A percentile compares a stretch with the other conserved stretches of the same genome.
Evolutionary conservation across 2,329 filamentous ascomycete genomes (phyloP).

Genomic region (Esteya vermicola): DNA sequence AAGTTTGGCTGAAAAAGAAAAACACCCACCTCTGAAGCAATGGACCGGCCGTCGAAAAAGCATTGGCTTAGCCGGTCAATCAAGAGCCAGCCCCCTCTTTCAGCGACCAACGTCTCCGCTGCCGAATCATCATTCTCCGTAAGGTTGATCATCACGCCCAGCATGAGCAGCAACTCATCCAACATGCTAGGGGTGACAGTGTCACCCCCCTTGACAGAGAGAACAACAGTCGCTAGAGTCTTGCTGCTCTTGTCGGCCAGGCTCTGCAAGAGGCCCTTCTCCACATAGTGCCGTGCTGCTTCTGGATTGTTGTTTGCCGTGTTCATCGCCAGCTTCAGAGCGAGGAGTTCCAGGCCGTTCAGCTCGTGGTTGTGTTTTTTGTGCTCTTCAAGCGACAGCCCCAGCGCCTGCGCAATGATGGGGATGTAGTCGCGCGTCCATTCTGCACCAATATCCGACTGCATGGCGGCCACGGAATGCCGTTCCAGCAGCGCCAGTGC

Average conservation of each 20-base stretch:
- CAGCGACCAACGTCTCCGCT: conserved; percentile 27
- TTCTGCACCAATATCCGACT: conserved; percentile 23
- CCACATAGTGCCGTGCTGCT: conserved; percentile 55
- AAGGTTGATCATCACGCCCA: conserved; percentile 79
- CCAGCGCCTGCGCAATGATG: conserved; percentile 33
- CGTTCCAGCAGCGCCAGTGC: conserved; percentile 36
- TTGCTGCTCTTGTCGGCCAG: conserved; percentile 35
- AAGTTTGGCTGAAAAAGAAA: no score
- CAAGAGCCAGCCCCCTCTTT: conserved; percentile 18
- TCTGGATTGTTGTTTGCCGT: conserved; percentile 66
- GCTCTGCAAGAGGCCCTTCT: conserved; percentile 36
- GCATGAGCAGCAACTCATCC: conserved; percentile 60
- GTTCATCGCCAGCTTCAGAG: conserved; percentile 65
- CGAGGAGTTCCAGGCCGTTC: conserved; percentile 28
- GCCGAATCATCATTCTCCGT: conserved; percentile 61
- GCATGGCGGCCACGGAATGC: conserved; percentile 33
- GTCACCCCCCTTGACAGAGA: conserved; percentile 28
- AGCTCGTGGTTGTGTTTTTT: conserved; percentile 16
- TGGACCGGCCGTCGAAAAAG: conserved; percentile 54
- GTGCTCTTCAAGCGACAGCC: conserved; percentile 15
- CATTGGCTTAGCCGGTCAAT: conserved; percentile 41
- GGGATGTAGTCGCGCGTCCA: conserved; percentile 38
- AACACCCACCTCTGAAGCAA: conserved; percentile 50
- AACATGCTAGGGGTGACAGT: conserved; percentile 37
- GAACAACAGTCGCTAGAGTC: conserved; percentile 33